Conservation (phyloP, 2,329 filamentous ascomycete species). For the Acrodontium crateriforme region DNA sequence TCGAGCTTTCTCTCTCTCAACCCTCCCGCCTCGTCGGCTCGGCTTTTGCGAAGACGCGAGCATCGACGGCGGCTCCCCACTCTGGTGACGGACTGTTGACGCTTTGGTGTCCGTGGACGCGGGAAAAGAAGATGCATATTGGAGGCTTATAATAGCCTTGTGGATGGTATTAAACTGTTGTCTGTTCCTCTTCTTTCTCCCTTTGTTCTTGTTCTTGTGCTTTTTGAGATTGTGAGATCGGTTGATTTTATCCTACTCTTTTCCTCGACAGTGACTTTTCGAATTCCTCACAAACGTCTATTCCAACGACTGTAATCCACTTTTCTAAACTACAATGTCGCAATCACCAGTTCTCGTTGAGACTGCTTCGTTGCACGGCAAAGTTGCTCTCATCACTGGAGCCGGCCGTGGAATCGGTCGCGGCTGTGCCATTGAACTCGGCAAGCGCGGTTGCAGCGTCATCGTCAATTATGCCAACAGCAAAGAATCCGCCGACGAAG, state of each 20-base stretch:
- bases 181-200: no score
- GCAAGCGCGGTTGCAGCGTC: conserved; percentile 48
- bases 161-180: no score
- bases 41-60: no score
- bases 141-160: no score
- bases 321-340: conserved; percentile 12
- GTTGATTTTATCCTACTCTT: no score
- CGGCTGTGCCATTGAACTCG: conserved; percentile 54
- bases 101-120: no score
- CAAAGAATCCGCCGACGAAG: conserved; percentile 35
- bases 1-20: no score
- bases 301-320: not conserved
- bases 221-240: not conserved
- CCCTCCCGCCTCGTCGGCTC: no score
- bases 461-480: conserved; percentile 52
- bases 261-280: no score
- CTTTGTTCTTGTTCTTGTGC: conserved; percentile 1
- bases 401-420: conserved; percentile 52
- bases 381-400: conserved; percentile 49
- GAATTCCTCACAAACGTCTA: conserved; percentile 2
- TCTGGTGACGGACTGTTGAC: no score
- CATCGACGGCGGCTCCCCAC: no score
- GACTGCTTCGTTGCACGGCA: conserved; percentile 36
- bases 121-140: no score
- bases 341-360: conserved; percentile 26